A percentile compares a stretch with the other conserved stretches of the same genome.
Conservation (phyloP, 2,329 filamentous ascomycete species). For the Bipolaris gigantea region DNA sequence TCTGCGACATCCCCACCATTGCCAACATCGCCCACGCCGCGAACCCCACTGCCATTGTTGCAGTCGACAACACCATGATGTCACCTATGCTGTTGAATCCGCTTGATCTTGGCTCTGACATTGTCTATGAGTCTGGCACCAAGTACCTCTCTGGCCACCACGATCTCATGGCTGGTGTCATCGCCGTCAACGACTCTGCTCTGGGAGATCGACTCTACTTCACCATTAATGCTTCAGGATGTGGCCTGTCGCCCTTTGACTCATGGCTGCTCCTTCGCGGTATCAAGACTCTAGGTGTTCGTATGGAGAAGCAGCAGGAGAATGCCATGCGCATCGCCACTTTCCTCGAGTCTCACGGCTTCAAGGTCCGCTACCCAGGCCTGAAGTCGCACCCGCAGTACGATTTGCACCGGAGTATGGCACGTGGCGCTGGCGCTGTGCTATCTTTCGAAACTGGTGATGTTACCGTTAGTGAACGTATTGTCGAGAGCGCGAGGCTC, state of each 20-base stretch:
- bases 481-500: slow-evolving; percentile 87
- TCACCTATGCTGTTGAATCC: slow-evolving; percentile 93
- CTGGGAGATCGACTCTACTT: slow-evolving; percentile 92
- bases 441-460: slow-evolving; percentile 96
- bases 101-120: slow-evolving; percentile 89
- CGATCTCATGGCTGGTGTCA: slow-evolving; percentile 97
- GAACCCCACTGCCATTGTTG: slow-evolving; percentile 78
- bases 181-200: slow-evolving; percentile 81
- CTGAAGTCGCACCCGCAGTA: slow-evolving; percentile 95
- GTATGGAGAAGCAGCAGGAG: slow-evolving; percentile 97
- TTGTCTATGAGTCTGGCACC: slow-evolving; percentile 96
- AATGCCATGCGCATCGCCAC: slow-evolving; percentile 90
- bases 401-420: slow-evolving; percentile 93
- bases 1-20: slow-evolving; percentile 86
- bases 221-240: slow-evolving; percentile 95
- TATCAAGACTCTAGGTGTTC: slow-evolving; percentile 93
- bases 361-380: slow-evolving; percentile 93
- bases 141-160: slow-evolving; percentile 98
- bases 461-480: slow-evolving; percentile 78
- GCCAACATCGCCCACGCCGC: slow-evolving; percentile 73
- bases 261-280: slow-evolving; percentile 94
- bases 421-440: slow-evolving; percentile 89
- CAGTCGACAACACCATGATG: slow-evolving; percentile 99
- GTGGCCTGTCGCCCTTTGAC: slow-evolving; percentile 91
- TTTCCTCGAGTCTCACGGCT: slow-evolving; percentile 88